Percentiles rank a stretch among this genome's conserved stretches.
phyloP scores from a whole-genome alignment of 1,284 basidiomycete genomes.

The Lentinula novae-zelandiae region DNA sequence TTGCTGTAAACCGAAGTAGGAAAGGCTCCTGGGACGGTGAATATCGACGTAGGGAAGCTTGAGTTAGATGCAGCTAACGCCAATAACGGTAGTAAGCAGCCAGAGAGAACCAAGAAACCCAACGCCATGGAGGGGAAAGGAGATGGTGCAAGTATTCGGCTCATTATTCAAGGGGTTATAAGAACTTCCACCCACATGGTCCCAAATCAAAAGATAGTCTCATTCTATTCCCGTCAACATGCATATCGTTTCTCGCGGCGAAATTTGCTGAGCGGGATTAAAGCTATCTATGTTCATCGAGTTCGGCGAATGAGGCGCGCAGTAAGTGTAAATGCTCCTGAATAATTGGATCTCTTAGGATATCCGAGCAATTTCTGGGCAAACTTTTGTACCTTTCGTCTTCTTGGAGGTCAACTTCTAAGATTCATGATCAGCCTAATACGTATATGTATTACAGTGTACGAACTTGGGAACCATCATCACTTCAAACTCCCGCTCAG shows the following conservation, averaged over 20 bases:
- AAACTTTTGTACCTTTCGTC: too few relatives aligned
- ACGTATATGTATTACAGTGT: background rate
- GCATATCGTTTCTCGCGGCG: too few relatives aligned
- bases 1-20: slow-evolving; percentile 58
- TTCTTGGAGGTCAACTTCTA: background rate
- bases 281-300: background rate
- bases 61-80: slow-evolving; percentile 1
- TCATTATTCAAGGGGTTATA: background rate
- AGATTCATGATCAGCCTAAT: background rate
- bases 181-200: background rate
- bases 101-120: background rate
- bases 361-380: too few relatives aligned
- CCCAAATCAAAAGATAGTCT: background rate
- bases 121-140: background rate
- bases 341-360: too few relatives aligned
- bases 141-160: background rate
- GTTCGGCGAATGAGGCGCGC: background rate
- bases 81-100: background rate
- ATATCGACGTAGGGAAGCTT: slow-evolving; percentile 36
- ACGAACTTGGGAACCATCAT: background rate
- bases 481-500: background rate
- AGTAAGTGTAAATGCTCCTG: background rate
- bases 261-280: background rate
- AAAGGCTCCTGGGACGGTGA: slow-evolving; percentile 59
- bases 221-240: background rate